A percentile compares a stretch with the other conserved stretches of the same genome.
phyloP scores from a whole-genome alignment of 306 rosid genomes.

The Arachis stenosperma region DNA sequence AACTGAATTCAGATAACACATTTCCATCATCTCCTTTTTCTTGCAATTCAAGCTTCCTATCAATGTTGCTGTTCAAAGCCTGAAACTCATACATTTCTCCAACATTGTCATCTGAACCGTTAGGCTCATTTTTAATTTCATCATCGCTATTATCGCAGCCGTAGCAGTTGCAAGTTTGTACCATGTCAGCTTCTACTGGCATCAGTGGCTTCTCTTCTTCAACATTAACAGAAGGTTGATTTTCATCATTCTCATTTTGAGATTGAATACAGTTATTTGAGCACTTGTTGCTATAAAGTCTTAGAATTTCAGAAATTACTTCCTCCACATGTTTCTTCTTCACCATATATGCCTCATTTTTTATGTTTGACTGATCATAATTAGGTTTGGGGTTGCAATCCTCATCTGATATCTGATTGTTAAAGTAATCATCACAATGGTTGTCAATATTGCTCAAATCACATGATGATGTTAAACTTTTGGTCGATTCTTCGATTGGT shows the following conservation, averaged over 20 bases:
- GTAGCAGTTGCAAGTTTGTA: neutral
- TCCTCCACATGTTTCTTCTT: conserved; percentile 42
- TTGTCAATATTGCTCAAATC: conserved; percentile 29
- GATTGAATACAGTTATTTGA: conserved; percentile 5
- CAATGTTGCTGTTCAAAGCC: conserved; percentile 31
- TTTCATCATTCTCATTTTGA: conserved; percentile 33
- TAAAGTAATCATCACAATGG: conserved; percentile 28
- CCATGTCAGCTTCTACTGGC: neutral
- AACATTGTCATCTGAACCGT: conserved; percentile 37
- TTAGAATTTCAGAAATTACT: conserved; percentile 38
- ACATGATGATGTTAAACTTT: conserved; percentile 1
- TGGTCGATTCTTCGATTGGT: conserved; percentile 29
- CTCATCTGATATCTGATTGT: conserved; percentile 31
- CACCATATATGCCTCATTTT: conserved; percentile 19
- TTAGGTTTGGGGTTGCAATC: conserved; percentile 20
- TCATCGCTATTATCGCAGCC: neutral
- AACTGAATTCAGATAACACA: conserved; percentile 27
- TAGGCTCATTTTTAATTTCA: conserved; percentile 23
- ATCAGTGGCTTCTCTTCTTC: neutral
- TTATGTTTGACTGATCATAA: conserved; percentile 15
- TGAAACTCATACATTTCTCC: conserved; percentile 37
- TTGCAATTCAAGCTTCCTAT: conserved; percentile 27
- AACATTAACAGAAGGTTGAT: conserved; percentile 1
- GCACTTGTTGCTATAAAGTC: conserved; percentile 27
- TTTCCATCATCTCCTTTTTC: conserved; percentile 38